Evolutionary conservation across 306 rosid species (phyloP).

Genomic region (Corylus heterophylla): DNA sequence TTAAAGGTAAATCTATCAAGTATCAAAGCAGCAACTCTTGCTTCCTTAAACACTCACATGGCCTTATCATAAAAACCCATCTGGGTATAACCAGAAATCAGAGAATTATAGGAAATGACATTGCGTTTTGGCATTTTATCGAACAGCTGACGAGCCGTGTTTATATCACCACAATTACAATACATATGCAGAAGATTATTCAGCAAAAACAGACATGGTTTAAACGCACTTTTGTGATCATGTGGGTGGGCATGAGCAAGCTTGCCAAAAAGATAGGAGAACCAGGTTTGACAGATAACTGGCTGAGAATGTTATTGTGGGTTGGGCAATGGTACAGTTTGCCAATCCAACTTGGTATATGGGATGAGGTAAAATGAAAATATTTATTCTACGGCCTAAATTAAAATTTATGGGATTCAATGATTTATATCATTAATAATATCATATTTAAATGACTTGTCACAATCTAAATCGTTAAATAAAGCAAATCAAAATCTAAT

Average conservation of each 20-base stretch:
- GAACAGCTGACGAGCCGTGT: slow-evolving; percentile 31
- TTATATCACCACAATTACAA: slow-evolving; percentile 21
- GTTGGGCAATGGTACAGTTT: background rate
- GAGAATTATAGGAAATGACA: slow-evolving; percentile 36
- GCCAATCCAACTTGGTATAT: too few species aligned
- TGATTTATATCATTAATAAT: too few species aligned
- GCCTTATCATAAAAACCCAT: slow-evolving; percentile 24
- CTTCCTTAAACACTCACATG: slow-evolving; percentile 35
- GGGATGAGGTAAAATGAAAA: too few species aligned
- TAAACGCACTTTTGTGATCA: slow-evolving; percentile 20
- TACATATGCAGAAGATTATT: slow-evolving; percentile 46
- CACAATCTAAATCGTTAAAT: too few species aligned
- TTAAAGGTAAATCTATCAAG: slow-evolving; percentile 47
- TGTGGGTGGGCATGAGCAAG: slow-evolving; percentile 44
- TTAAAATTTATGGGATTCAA: too few species aligned
- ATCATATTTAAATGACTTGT: too few species aligned
- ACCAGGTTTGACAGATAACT: slow-evolving; percentile 33
- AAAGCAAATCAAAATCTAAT: too few species aligned
- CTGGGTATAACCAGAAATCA: slow-evolving; percentile 41
- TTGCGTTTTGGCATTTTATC: slow-evolving; percentile 39
- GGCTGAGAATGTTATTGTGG: slow-evolving; percentile 9
- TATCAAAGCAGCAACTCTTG: slow-evolving; percentile 29
- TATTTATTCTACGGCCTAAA: too few species aligned
- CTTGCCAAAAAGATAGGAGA: slow-evolving; percentile 26
- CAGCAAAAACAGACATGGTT: slow-evolving; percentile 28